Base-by-base conservation (phyloP, 305 asterid species). In the Fraxinus latifolia region DNA sequence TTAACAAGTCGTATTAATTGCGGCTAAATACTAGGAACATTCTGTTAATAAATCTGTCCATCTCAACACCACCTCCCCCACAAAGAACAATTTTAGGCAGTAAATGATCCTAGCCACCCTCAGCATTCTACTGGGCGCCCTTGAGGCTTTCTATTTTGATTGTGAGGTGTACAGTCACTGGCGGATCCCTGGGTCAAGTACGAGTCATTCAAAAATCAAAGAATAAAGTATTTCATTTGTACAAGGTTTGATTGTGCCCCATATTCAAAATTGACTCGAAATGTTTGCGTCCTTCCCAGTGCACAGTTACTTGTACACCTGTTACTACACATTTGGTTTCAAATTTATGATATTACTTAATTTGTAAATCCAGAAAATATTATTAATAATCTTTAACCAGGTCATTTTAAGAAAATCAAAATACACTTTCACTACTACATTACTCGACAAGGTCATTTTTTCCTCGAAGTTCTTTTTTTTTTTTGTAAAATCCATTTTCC, bases 401-500 rank as follows among this genome's bases (percentile, higher is more conserved):
- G 31, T 21, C 15, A 3, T 5, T 31, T 70, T 5, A 25, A 0
- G 34, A 65, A 65, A 65, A 65, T 25, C 33, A 65, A 65, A 25
- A 25, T 65, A 23, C 73, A 65, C 36, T 9, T 25, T 23, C 33
- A 65, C n/a, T 25, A 65, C 34, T 25, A 65, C 73, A 65, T 65
- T 65, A 65, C 73, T 65, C 12, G 34, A 23, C n/a, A 65, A 65
- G 17, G 33, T 65, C 7, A 5, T 70, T 70, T 31, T 68, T 5
- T 25, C 36, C 9, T 12, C 8, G 50, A 21, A 65, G 1, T 5
- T 8, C 1, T 6, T 2, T 68, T 68, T 12, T 65, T 23, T 62
- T 27, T 68, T 12, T 7, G 74, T 70, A 12, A 72, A 42, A 76
- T 53, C 71, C 34, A 44, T 39, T 68, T 37, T 79, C 86, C 68